These are phyloP conservation scores for Coelastrella sp. DNA, from an alignment of 139 green algal genomes.

Conservation along the genomic window DNA sequence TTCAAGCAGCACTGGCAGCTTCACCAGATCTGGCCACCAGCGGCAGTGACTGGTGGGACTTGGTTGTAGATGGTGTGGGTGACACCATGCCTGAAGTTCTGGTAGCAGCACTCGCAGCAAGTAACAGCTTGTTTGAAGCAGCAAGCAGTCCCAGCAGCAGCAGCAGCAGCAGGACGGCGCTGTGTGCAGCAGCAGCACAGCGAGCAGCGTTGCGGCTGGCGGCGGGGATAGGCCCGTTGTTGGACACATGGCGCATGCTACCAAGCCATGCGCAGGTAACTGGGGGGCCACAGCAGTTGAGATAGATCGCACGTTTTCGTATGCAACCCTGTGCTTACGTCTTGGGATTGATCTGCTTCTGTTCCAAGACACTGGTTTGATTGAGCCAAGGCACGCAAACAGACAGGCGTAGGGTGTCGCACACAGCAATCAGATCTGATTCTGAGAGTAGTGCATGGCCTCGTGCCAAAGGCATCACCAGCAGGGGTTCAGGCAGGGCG, in stretches of 20 bases:
- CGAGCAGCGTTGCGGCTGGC: conserved; percentile 24
- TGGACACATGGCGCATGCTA: conserved; percentile 52
- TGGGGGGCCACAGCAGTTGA: too few species aligned
- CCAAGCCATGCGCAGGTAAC: conserved; percentile 41
- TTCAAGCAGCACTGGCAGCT: conserved; percentile 36
- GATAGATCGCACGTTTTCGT: too few species aligned
- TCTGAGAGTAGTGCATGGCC: too few species aligned
- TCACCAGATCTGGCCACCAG: conserved; percentile 32
- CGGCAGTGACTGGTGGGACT: conserved; percentile 46
- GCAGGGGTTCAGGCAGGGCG: too few species aligned
- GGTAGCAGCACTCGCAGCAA: conserved; percentile 25
- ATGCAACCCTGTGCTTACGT: too few species aligned
- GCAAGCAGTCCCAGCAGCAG: not conserved
- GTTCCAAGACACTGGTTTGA: too few species aligned
- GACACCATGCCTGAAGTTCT: conserved; percentile 47
- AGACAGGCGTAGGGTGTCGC: too few species aligned
- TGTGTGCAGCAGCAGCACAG: conserved; percentile 27
- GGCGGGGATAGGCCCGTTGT: conserved; percentile 14
- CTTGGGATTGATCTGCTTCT: too few species aligned
- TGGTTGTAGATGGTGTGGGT: conserved; percentile 29
- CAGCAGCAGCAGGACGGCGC: not conserved
- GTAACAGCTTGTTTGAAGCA: conserved; percentile 41
- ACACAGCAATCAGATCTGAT: too few species aligned
- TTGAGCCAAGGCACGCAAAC: too few species aligned
- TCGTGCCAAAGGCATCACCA: too few species aligned